These are phyloP conservation scores for Phenoliferia sp. DNA, from an alignment of 1,284 basidiomycete species.

Conservation along the genomic window DNA sequence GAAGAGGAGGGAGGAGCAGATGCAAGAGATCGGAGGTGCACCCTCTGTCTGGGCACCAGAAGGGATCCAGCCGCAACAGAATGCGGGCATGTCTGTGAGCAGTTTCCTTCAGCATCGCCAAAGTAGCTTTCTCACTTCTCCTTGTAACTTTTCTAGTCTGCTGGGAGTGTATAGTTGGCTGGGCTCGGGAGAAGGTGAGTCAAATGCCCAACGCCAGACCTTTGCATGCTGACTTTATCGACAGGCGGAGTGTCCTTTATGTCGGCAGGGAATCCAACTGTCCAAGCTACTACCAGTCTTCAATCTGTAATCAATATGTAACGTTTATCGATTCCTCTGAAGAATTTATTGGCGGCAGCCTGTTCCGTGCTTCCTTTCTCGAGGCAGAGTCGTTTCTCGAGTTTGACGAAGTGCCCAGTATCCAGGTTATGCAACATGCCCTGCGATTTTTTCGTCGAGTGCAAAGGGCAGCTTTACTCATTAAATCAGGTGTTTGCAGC, in stretches of 20 bases:
- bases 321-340: too few species aligned
- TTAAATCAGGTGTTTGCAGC: too few species aligned
- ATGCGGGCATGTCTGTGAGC: constrained; percentile 43
- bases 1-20: constrained; percentile 29
- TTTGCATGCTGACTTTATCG: too few species aligned
- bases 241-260: constrained; percentile 40
- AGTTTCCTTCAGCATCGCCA: too few species aligned
- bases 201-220: neutral
- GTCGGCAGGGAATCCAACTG: constrained; percentile 35
- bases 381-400: too few species aligned
- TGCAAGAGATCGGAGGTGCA: constrained; percentile 38
- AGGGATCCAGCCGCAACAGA: constrained; percentile 41
- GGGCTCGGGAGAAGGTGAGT: constrained; percentile 43
- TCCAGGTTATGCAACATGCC: too few species aligned
- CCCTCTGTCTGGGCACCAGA: constrained; percentile 42
- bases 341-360: too few species aligned
- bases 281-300: constrained; percentile 37
- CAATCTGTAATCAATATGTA: constrained; percentile 25
- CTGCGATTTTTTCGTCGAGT: too few species aligned
- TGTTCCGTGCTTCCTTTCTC: too few species aligned
- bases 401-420: too few species aligned
- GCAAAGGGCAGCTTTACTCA: too few species aligned
- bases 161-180: constrained; percentile 43
- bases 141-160: constrained; percentile 32
- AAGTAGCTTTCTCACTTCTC: neutral